These are phyloP conservation scores for Pichia inconspicua DNA, from an alignment of 1,139 yeast genomes.

Conservation along the genomic window DNA sequence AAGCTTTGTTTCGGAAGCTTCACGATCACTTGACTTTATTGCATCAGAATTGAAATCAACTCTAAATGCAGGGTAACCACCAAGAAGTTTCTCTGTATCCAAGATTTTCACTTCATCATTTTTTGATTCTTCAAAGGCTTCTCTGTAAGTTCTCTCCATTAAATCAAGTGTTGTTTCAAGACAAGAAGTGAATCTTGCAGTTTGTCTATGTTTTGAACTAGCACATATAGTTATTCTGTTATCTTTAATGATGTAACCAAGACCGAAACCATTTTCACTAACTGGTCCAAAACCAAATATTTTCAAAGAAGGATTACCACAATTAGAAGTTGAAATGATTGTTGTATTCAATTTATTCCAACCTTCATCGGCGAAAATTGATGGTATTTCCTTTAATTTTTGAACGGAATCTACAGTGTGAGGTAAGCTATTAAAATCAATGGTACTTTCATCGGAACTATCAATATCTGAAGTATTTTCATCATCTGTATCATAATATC, in stretches of 20 bases:
- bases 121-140: slow-evolving; percentile 26
- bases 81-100: slow-evolving; percentile 43
- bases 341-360: slow-evolving; percentile 65
- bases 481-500: slow-evolving; percentile 42
- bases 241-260: slow-evolving; percentile 83
- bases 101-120: slow-evolving; percentile 13
- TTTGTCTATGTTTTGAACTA: slow-evolving; percentile 86
- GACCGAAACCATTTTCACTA: slow-evolving; percentile 82
- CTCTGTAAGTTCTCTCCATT: slow-evolving; percentile 48
- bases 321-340: slow-evolving; percentile 55
- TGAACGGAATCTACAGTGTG: slow-evolving; percentile 17
- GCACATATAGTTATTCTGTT: slow-evolving; percentile 82
- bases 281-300: slow-evolving; percentile 93
- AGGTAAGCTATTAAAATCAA: slow-evolving; percentile 22
- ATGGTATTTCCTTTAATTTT: slow-evolving; percentile 38
- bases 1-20: slow-evolving; percentile 37
- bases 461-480: slow-evolving; percentile 19
- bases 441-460: slow-evolving; percentile 29
- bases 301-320: slow-evolving; percentile 83
- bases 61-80: slow-evolving; percentile 58
- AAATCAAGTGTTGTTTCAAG: slow-evolving; percentile 62
- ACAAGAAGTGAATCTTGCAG: slow-evolving; percentile 71
- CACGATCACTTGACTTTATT: slow-evolving; percentile 54
- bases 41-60: slow-evolving; percentile 31
- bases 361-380: slow-evolving; percentile 72